phyloP scores from a whole-genome alignment of 176 grass and related monocot genomes.

The Bolboschoenus planiculmis region DNA sequence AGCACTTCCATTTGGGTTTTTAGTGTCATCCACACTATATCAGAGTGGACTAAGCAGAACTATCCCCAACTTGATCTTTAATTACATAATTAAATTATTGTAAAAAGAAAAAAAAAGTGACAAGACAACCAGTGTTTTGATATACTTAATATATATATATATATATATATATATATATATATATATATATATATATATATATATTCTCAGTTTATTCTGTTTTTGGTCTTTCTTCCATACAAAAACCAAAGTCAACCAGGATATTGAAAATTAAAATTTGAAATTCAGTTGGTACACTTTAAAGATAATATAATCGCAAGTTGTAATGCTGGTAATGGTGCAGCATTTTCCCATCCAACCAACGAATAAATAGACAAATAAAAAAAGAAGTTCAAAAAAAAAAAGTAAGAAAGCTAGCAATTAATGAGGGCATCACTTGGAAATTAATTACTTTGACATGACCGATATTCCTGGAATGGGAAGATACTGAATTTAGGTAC shows the following conservation, averaged over 20 bases:
- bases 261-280: slow-evolving; percentile 1
- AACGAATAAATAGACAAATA: neutral
- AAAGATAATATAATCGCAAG: neutral
- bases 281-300: neutral
- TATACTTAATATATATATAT: no score
- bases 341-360: neutral
- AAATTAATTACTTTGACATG: slow-evolving; percentile 12
- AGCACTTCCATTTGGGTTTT: neutral
- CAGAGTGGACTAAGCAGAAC: neutral
- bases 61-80: neutral
- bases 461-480: slow-evolving; percentile 13
- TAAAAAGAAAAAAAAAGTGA: neutral
- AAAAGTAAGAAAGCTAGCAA: neutral
- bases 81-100: neutral
- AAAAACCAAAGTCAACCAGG: neutral
- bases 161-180: no score
- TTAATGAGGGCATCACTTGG: slow-evolving; percentile 7
- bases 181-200: no score
- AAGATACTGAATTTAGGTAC: slow-evolving; percentile 15
- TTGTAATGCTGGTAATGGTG: neutral
- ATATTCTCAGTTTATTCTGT: neutral
- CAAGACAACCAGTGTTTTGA: neutral
- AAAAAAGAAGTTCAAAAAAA: neutral
- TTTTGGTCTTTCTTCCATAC: neutral
- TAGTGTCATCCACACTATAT: neutral